Base-by-base conservation (phyloP, 179 eudicot genomes). In the Silene noctiflora region DNA sequence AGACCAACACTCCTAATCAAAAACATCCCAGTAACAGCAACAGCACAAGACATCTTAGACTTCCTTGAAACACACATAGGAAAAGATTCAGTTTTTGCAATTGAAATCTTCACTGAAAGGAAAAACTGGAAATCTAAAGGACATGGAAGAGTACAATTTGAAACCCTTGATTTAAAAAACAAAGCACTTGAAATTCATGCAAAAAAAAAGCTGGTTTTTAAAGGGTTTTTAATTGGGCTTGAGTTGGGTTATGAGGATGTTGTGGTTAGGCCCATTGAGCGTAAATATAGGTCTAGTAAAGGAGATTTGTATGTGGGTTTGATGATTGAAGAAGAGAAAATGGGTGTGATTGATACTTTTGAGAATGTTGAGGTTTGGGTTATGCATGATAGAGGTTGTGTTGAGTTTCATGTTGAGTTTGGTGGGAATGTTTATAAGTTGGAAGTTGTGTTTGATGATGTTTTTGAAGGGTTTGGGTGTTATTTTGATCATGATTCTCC, bases 91-190 rank as follows among this genome's bases (percentile, higher is more conserved):
- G 67, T 95, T 75, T 95, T 82, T 66, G 98, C 99, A 61, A 63
- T 86, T 55, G 97, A 93, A 69, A 95, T 95, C 79, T 72, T 83
- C 88, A 82, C 92, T 6, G 93, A 89, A 3, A 87, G 74, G 71
- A 85, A 85, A 19, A 88, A 93, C 80, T 95, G 99, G 99, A 93
- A 90, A 56, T 89, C 99, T 11, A 72, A 80, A 24, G 99, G 98
- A 73, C 83, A 81, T 24, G 99, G 98, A 0, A 84, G 92, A 2
- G 88, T 91, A 20, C 99, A 95, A 42, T 95, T 95, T 80, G 91
- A 91, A 31, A 85, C 93, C 89, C 90, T 84, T 31, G 86, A 79
- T 11, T 70, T 81, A 4, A 93, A 89, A 62, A 33, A 82, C 4
- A 51, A 75, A 21, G 96, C 96, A 29, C 21, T 74, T 8, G 53